Evolutionary conservation across 352 stramenopile species (phyloP).

Genomic region (Ophiocytium majus): DNA sequence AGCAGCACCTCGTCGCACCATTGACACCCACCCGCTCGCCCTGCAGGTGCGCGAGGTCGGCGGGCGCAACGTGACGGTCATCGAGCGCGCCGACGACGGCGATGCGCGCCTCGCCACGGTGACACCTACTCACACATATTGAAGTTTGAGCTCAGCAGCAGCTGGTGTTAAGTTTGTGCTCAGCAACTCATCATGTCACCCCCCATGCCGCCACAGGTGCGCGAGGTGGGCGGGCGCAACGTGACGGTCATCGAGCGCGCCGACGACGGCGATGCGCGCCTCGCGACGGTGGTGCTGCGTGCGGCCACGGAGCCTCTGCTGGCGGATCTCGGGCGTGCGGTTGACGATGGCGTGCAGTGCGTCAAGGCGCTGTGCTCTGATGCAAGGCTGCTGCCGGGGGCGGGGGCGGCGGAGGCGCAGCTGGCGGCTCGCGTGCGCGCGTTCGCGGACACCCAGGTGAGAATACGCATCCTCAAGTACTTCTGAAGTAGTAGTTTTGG

Average conservation of each 20-base stretch:
- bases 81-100: conserved; percentile 85
- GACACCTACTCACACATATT: too few relatives aligned
- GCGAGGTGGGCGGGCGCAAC: conserved; percentile 91
- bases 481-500: too few relatives aligned
- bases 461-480: too few relatives aligned
- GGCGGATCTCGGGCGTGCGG: conserved; percentile 94
- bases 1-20: too few relatives aligned
- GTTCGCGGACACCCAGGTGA: conserved; percentile 79
- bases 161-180: too few relatives aligned
- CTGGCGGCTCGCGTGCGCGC: conserved; percentile 86
- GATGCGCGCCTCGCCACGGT: conserved; percentile 93
- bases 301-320: conserved; percentile 90
- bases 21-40: too few relatives aligned
- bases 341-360: conserved; percentile 96
- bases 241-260: conserved; percentile 93
- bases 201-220: conserved; percentile 62
- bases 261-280: conserved; percentile 84
- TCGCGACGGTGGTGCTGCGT: conserved; percentile 89
- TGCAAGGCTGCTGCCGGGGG: conserved; percentile 86
- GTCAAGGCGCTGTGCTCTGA: conserved; percentile 91
- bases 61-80: conserved; percentile 90
- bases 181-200: too few relatives aligned
- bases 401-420: conserved; percentile 91
- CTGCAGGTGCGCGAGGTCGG: conserved; percentile 87
- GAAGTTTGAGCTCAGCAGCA: too few relatives aligned